Base-by-base conservation (phyloP, 2,329 filamentous ascomycete genomes). In the Fusarium sp. region DNA sequence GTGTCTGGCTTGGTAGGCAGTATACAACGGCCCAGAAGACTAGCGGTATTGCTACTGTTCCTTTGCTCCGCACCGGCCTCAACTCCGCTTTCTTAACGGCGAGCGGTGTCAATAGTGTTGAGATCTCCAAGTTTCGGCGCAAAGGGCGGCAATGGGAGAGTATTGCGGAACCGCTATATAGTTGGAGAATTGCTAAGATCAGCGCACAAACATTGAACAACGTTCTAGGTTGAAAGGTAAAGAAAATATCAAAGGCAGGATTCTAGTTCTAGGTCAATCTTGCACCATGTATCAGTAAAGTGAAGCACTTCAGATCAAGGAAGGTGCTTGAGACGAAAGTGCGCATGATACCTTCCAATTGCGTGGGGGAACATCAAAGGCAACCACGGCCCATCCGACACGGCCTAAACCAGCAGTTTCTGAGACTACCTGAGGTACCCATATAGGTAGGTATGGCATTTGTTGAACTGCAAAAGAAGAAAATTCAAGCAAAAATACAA, bases 31-130 rank as follows among this genome's bases (percentile, higher is more conserved):
- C 38, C 35, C 24, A 31, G 22, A 54, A 6, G 29, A 35, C 49
- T 40, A 36, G 32, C 36, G 45, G 36, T 59, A 42, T 38, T 46
- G 50, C 58, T 50, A 31, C 29, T n/a, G 45, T 63, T 70, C 65
- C 64, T 64, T 64, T 70, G 61, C 61, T 70, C 68, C 68, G 68
- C 61, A 59, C 31, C 54, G 51, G 58, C 45, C 50, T 51, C 42
- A 50, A 46, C 68, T 60, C 65, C 58, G 57, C 66, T 61, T 60
- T 34, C 55, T 56, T 38, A 60, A 64, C 36, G 19, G 55, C 56
- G 59, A 44, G 43, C 35, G 64, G 65, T 64, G 42, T 58, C 44
- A 42, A 61, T 55, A 51, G 54, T 28, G 40, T 54, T 50, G 39
- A 22, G 49, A 50, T 56, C 52, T 59, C 58, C 53, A 61, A 67